Conservation (phyloP, 2,329 filamentous ascomycete species). For the Thielaviopsis euricoi region DNA sequence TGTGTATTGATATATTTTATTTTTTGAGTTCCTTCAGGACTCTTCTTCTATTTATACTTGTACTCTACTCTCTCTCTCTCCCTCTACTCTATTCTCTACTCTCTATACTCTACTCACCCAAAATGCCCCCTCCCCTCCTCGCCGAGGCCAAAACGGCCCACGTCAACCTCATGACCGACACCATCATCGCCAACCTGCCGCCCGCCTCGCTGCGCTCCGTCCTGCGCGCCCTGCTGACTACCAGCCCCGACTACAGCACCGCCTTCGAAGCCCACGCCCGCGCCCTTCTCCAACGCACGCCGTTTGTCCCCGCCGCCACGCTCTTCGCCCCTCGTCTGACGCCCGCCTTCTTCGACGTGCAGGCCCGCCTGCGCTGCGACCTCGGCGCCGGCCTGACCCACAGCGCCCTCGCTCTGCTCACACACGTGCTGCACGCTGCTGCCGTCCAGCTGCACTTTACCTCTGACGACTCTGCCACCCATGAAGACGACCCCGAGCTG, state of each 20-base stretch:
- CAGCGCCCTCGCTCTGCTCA: slow-evolving; percentile 13
- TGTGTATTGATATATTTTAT: too few species aligned
- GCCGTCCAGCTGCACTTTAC: slow-evolving; percentile 3
- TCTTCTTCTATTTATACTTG: neutral
- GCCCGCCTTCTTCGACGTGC: slow-evolving; percentile 11
- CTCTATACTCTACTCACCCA: neutral
- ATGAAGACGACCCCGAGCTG: neutral
- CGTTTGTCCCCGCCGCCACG: slow-evolving; percentile 1
- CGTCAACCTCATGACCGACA: slow-evolving; percentile 31
- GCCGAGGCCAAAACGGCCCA: slow-evolving; percentile 19
- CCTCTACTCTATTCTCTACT: neutral
- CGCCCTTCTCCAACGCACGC: slow-evolving; percentile 16
- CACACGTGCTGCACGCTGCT: slow-evolving; percentile 9
- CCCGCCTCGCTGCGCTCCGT: slow-evolving; percentile 23
- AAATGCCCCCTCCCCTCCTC: neutral
- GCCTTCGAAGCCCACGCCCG: slow-evolving; percentile 19
- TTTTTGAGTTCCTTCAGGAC: too few species aligned
- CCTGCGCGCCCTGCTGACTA: slow-evolving; percentile 16
- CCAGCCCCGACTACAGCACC: slow-evolving; percentile 18
- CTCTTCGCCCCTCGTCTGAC: neutral
- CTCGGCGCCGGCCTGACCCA: slow-evolving; percentile 15
- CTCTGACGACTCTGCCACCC: neutral
- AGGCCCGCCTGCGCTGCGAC: slow-evolving; percentile 16
- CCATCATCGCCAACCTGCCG: slow-evolving; percentile 26
- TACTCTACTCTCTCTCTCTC: neutral